Evolutionary conservation across 495 filamentous ascomycete species (phyloP), one percentile per base, ranked within the genome.

Genomic region (Pyrenula massariospora): DNA sequence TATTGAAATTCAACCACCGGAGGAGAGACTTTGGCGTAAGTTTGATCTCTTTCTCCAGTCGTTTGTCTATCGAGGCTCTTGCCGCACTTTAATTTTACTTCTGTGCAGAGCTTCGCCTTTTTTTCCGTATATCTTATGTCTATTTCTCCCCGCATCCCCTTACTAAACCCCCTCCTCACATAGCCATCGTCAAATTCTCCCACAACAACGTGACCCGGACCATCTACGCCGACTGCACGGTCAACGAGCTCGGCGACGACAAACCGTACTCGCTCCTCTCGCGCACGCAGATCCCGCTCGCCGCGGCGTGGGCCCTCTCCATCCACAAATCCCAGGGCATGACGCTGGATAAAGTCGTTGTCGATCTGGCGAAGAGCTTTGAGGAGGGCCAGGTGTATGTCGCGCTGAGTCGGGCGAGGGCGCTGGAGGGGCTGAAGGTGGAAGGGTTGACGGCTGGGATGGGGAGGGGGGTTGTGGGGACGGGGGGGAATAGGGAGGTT

Each of bases 301-400:
- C 96, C 54, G 77, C 97, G 11, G 93, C 93, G 1, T 97, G 93
- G 93, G 94, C 93, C 12, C 71, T 98, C 15, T 94, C 89, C 1
- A 97, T 98, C 60, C 93, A 98, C 74, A 98, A 98, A 71, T 91
- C 93, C 8, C 93, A 98, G 66, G 93, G 93, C 0, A 93, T 96
- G 66, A 97, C 93, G 15, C 75, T 98, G 50, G 91, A 96, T 64
- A 78, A 92, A n/a, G 94, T 97, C 51, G 95, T 93, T 66, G 91
- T 98, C 3, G 90, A 97, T 62, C 76, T 98, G 0, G 88, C 89
- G n/a, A 85, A 77, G 60, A 88, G 93, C 11, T 98, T 98, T 63
- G 93, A 97, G 68, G 96, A 95, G 67, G 93, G 93, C 0, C 93
- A 80, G 59, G 76, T 76, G 12, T 80, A 80, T 58, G 77, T 80